phyloP scores from a whole-genome alignment of 1,284 basidiomycete species.

The Taiwanofungus camphoratus region DNA sequence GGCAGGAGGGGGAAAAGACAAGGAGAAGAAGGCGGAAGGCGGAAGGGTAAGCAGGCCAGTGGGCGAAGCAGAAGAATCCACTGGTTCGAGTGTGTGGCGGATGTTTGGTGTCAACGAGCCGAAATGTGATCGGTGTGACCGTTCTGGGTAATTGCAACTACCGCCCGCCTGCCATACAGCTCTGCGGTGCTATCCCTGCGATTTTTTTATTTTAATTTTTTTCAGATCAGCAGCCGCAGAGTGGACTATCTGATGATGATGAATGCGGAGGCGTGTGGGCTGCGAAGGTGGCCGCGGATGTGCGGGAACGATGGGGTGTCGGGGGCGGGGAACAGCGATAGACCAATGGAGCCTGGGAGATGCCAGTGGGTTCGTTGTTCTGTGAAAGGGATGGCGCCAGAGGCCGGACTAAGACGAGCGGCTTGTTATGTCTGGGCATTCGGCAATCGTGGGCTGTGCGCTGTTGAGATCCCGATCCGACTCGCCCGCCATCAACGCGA shows the following conservation, averaged over 20 bases:
- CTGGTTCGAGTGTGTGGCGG: constrained; percentile 14
- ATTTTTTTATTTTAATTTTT: too few species aligned
- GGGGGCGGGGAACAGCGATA: too few species aligned
- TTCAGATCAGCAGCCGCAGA: too few species aligned
- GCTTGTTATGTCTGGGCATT: not conserved
- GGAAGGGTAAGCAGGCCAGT: constrained; percentile 8
- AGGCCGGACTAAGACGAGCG: too few species aligned
- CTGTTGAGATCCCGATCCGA: constrained; percentile 5
- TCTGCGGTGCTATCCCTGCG: too few species aligned
- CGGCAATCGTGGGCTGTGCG: not conserved
- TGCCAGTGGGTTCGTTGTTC: constrained; percentile 6
- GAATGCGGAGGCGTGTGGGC: too few species aligned
- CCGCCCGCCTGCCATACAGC: constrained; percentile 9
- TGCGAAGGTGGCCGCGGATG: too few species aligned
- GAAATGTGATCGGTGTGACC: constrained; percentile 12
- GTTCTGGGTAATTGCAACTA: constrained; percentile 13
- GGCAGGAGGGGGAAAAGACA: constrained; percentile 7
- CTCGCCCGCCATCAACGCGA: constrained; percentile 1
- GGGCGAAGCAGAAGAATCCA: constrained; percentile 15
- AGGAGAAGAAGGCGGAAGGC: constrained; percentile 9
- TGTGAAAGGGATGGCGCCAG: constrained; percentile 3
- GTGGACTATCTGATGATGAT: too few species aligned
- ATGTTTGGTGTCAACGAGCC: constrained; percentile 20
- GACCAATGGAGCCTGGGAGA: too few species aligned
- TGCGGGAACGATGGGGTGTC: too few species aligned